These are phyloP conservation scores for Herpotrichia juniperi DNA, from an alignment of 2,329 filamentous ascomycete species.

Conservation along the genomic window DNA sequence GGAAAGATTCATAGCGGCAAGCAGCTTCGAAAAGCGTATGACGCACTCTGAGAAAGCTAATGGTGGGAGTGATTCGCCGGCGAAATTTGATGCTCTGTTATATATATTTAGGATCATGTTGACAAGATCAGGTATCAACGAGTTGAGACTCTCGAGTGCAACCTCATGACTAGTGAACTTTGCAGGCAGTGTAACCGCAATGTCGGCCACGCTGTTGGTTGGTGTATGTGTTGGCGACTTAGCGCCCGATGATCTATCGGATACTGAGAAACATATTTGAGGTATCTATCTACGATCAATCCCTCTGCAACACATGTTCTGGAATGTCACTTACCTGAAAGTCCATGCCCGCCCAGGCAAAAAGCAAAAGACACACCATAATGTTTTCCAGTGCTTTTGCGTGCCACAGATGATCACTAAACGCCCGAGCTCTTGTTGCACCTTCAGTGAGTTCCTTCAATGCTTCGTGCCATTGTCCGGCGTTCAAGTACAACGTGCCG, in stretches of 20 bases:
- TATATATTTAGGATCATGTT: slow-evolving; percentile 79
- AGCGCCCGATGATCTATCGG: slow-evolving; percentile 53
- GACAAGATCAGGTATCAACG: slow-evolving; percentile 73
- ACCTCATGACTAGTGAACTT: slow-evolving; percentile 49
- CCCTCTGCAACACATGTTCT: background rate
- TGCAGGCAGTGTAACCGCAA: slow-evolving; percentile 48
- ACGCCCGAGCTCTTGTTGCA: slow-evolving; percentile 74
- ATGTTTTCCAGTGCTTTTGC: slow-evolving; percentile 93
- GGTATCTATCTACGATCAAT: slow-evolving; percentile 55
- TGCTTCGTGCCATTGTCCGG: slow-evolving; percentile 89
- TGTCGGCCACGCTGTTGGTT: slow-evolving; percentile 45
- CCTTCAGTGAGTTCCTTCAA: slow-evolving; percentile 83
- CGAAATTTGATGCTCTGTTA: slow-evolving; percentile 66
- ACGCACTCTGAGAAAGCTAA: slow-evolving; percentile 74
- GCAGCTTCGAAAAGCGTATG: slow-evolving; percentile 73
- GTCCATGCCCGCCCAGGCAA: slow-evolving; percentile 82
- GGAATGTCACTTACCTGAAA: slow-evolving; percentile 66
- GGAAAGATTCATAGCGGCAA: slow-evolving; percentile 70
- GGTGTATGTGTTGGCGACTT: slow-evolving; percentile 51
- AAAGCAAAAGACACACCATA: slow-evolving; percentile 78
- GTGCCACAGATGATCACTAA: slow-evolving; percentile 96
- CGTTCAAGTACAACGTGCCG: slow-evolving; percentile 84
- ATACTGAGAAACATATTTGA: slow-evolving; percentile 57
- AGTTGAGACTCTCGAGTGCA: slow-evolving; percentile 56
- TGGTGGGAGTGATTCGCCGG: slow-evolving; percentile 72